Evolutionary conservation across 2,329 filamentous ascomycete genomes (phyloP), one percentile per base, ranked within the genome.

Genomic region (Scleromitrula shiraiana): DNA sequence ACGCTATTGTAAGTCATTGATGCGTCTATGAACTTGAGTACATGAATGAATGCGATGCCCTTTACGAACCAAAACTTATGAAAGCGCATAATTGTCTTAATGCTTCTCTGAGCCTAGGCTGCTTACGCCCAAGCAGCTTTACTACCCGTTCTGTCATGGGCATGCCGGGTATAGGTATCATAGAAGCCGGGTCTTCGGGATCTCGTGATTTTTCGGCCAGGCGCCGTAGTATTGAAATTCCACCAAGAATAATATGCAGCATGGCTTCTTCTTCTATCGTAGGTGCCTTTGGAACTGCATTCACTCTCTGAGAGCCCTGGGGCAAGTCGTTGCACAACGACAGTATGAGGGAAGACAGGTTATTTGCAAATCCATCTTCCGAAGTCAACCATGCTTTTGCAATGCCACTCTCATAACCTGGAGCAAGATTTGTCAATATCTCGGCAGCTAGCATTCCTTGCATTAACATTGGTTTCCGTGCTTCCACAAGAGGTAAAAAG

Each of bases 401-500:
- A 7, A 96, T 68, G 4, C 79, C 76, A 14, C 76, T 76, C 55
- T 94, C 88, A n/a, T 79, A 74, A 4, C 77, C 76, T 2, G 83
- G 83, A 3, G 81, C 79, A 10, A 96, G 72, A 8, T 82, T 82
- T 0, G 88, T 81, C 3, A 97, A 70, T 43, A 97, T 94, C 57
- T 97, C 90, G 0, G 88, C 90, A 1, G 89, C 86, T 5, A 97
- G 74, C 59, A 97, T 78, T 1, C 89, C 90, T 67, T 98, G 93
- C 76, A 95, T 93, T 9, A 98, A 70, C 59, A 88, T 83, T 0
- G 93, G 85, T 66, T 95, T 95, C 49, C 93, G 82, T 4, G 79
- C 80, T 63, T 96, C 89, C 5, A 93, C 78, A 5, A 89, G 75
- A 0, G 81, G 77, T 1, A 85, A 68, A 22, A 83, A 65, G 50